phyloP scores from a whole-genome alignment of 305 asterid genomes.

The Caryopteris hybrid region DNA sequence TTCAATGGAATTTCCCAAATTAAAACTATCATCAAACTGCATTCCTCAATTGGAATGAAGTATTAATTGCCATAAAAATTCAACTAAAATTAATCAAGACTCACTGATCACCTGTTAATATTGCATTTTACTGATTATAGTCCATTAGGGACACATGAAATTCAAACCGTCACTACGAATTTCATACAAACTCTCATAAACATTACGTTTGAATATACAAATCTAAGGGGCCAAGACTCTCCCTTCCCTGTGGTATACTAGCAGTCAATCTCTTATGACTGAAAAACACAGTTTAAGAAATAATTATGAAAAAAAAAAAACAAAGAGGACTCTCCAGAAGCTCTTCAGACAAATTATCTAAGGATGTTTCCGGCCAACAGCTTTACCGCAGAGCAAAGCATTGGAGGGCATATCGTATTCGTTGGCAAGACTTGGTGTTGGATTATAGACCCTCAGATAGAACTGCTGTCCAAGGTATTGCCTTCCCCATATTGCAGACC shows the following conservation, averaged over 20 bases:
- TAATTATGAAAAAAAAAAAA: background rate
- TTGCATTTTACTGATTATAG: too few species aligned
- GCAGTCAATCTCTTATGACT: conserved; percentile 79
- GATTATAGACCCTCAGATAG: conserved; percentile 71
- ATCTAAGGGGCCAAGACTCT: conserved; percentile 13
- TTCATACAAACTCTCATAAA: conserved; percentile 6
- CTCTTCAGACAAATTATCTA: conserved; percentile 7
- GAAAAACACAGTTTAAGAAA: conserved; percentile 3
- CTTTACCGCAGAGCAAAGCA: conserved; percentile 81
- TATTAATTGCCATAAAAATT: too few species aligned
- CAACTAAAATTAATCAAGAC: too few species aligned
- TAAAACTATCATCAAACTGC: too few species aligned
- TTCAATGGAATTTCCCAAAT: too few species aligned
- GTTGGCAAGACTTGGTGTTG: conserved; percentile 44
- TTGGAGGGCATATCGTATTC: conserved; percentile 72
- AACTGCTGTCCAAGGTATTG: conserved; percentile 89
- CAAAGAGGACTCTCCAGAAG: background rate
- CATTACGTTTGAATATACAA: conserved; percentile 20
- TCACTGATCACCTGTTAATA: too few species aligned
- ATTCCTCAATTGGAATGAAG: background rate
- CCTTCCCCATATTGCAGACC: conserved; percentile 91
- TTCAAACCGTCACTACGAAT: background rate
- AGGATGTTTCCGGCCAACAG: conserved; percentile 49
- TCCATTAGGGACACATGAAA: background rate
- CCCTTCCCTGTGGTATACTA: conserved; percentile 13